Evolutionary conservation across 1,139 yeast genomes (phyloP).

Genomic region (Taphrina populina): DNA sequence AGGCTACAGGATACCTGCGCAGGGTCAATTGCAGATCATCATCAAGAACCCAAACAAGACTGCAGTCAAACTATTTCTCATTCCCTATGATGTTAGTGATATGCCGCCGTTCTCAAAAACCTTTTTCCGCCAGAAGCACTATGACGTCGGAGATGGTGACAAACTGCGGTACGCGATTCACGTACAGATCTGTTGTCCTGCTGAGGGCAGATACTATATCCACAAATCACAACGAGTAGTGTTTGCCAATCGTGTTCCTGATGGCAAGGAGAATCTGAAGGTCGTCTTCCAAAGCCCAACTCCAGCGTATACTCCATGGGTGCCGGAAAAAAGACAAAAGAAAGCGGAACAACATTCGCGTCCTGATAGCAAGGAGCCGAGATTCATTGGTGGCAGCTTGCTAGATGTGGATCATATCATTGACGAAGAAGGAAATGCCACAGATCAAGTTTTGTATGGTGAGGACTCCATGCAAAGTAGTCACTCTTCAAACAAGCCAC

Average conservation of each 20-base stretch:
- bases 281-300: conserved; percentile 19
- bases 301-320: conserved; percentile 30
- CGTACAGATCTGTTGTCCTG: conserved; percentile 44
- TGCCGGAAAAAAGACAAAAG: conserved; percentile 22
- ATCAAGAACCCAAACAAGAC: conserved; percentile 49
- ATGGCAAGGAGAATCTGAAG: conserved; percentile 33
- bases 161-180: conserved; percentile 44
- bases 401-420: conserved; percentile 22
- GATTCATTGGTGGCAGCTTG: conserved; percentile 26
- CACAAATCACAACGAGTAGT: conserved; percentile 48
- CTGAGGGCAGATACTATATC: conserved; percentile 45
- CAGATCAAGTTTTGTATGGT: neutral
- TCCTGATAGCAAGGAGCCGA: conserved; percentile 26
- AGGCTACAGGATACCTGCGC: conserved; percentile 48
- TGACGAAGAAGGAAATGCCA: conserved; percentile 1
- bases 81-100: conserved; percentile 48
- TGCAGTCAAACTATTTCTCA: conserved; percentile 46
- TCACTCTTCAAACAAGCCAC: conserved; percentile 5
- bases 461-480: neutral
- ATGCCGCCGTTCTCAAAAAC: conserved; percentile 44
- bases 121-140: conserved; percentile 45
- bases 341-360: conserved; percentile 13
- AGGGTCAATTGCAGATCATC: conserved; percentile 50
- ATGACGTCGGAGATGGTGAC: conserved; percentile 35
- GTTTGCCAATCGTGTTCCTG: conserved; percentile 45